Evolutionary conservation across 2,329 filamentous ascomycete species (phyloP).

Genomic region (Alternaria postmessia): DNA sequence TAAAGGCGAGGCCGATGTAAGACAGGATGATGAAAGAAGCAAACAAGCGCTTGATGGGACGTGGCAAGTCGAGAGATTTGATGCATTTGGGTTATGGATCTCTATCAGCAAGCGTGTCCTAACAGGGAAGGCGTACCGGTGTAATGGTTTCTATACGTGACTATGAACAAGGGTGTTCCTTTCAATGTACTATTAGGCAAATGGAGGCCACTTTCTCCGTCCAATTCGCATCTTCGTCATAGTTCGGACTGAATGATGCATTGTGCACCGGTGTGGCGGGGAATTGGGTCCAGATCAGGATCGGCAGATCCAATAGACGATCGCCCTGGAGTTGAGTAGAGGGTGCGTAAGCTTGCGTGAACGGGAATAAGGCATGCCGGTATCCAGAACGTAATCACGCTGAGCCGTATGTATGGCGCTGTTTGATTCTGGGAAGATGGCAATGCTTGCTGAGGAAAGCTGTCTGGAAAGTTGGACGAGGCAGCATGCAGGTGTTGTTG

Average conservation of each 20-base stretch:
- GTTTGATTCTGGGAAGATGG: neutral
- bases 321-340: slow-evolving; percentile 4
- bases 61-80: neutral
- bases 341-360: slow-evolving; percentile 10
- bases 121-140: slow-evolving; percentile 15
- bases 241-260: neutral
- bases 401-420: neutral
- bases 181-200: slow-evolving; percentile 3
- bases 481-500: slow-evolving; percentile 6
- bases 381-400: neutral
- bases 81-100: slow-evolving; percentile 1
- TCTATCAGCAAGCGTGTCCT: slow-evolving; percentile 6
- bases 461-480: neutral
- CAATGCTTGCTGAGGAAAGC: slow-evolving; percentile 2
- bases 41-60: neutral
- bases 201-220: slow-evolving; percentile 4
- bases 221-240: neutral
- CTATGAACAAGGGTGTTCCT: slow-evolving; percentile 8
- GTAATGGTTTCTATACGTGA: slow-evolving; percentile 5
- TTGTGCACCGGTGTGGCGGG: slow-evolving; percentile 1
- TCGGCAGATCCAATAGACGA: slow-evolving; percentile 1
- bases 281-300: neutral
- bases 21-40: neutral
- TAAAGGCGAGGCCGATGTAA: neutral
- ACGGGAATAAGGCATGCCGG: slow-evolving; percentile 2